Evolutionary conservation across 108 stramenopile species (phyloP).

Genomic region (Nitzschia palea): DNA sequence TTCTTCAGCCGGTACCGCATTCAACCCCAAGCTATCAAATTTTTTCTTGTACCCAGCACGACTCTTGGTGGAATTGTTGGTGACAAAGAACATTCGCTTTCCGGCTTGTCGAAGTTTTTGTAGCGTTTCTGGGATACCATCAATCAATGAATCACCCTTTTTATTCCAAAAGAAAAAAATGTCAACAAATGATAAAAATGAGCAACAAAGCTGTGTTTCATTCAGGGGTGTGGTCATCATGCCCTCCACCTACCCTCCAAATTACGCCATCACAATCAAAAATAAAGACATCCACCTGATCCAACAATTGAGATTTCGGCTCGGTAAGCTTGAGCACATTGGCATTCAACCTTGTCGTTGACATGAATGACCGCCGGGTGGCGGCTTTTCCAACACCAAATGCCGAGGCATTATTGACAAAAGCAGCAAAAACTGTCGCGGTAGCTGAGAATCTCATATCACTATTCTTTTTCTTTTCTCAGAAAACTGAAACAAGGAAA

Average conservation of each 20-base stretch:
- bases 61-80: slow-evolving; percentile 97
- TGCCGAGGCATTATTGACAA: slow-evolving; percentile 8
- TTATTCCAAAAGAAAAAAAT: not conserved
- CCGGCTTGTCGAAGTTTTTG: slow-evolving; percentile 80
- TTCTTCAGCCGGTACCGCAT: slow-evolving; percentile 85
- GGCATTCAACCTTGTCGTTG: slow-evolving; percentile 30
- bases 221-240: no score
- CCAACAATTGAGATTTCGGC: slow-evolving; percentile 65
- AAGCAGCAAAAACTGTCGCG: not conserved
- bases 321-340: slow-evolving; percentile 75
- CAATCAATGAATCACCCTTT: slow-evolving; percentile 90
- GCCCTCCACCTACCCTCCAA: slow-evolving; percentile 79
- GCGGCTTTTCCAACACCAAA: slow-evolving; percentile 8
- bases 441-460: slow-evolving; percentile 7
- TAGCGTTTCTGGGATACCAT: slow-evolving; percentile 91
- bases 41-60: slow-evolving; percentile 93
- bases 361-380: not conserved
- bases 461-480: not conserved
- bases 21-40: slow-evolving; percentile 88
- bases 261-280: slow-evolving; percentile 99
- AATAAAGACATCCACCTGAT: slow-evolving; percentile 93
- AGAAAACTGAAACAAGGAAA: not conserved
- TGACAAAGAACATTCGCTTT: slow-evolving; percentile 97
- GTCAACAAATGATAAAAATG: not conserved
- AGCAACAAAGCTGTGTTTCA: no score